Evolutionary conservation across 2,329 filamentous ascomycete genomes (phyloP), one percentile per base, ranked within the genome.

Genomic region (Neurospora sp.): DNA sequence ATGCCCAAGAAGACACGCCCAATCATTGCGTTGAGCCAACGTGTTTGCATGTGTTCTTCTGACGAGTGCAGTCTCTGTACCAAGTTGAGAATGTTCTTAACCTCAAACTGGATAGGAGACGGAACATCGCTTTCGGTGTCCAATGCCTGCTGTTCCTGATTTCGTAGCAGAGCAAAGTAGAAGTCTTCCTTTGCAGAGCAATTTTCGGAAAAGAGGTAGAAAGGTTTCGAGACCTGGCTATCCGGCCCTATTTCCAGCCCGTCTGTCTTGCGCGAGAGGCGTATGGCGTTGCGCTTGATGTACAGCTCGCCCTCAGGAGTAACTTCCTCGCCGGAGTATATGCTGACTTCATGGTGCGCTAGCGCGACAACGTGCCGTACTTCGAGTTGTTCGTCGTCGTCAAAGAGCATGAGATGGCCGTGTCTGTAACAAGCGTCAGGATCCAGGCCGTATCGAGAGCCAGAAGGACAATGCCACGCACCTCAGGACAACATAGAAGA

Each of bases 161-260:
- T 96, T 75, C 90, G 89, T 46, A 99, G 84, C 75, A 99, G 84
- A 13, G 95, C 92, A 80, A 97, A 95, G 79, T 99, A 99, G 80
- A 99, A 98, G 78, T 99, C 96, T 80, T 99, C 96, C 79, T 99
- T 99, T 66, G 96, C 93, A 0, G 94, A 97, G 78, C 93, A 93
- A 76, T 96, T 97, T 74, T 98, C 93, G 0, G 93, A 96, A 80
- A 98, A 99, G 4, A 99, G 84, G 77, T 90, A 98, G 81, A 97
- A 98, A 0, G 96, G 93, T 74, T 92, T 94, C 7, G 92, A 90
- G 2, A 86, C 77, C 40, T 83, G 84, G 43, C 79, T 82, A 73
- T 90, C 88, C 3, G 87, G 85, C 2, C 84, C 81, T 38, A 84
- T 75, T 40, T 90, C 87, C 36, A 82, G 81, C 36, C 83, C 83